Conservation (phyloP, 139 green algal species). For the Chlorella vulgaris region DNA sequence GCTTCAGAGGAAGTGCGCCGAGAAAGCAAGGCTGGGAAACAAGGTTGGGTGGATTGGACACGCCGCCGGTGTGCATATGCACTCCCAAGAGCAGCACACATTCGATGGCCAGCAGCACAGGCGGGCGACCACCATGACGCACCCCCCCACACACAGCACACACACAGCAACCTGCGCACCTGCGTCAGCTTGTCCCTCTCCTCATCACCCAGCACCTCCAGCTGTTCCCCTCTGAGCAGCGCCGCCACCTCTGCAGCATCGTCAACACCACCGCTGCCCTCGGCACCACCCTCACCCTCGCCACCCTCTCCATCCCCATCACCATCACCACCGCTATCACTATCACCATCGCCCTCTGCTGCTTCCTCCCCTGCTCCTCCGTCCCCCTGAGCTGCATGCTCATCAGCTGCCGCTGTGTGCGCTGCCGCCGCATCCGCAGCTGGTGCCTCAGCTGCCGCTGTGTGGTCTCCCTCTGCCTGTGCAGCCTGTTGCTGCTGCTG, state of each 20-base stretch:
- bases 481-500: constrained; percentile 17
- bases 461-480: neutral
- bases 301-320: neutral
- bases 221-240: constrained; percentile 57
- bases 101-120: neutral
- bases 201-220: constrained; percentile 33
- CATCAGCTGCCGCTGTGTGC: no score
- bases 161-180: neutral
- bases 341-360: neutral
- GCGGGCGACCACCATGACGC: neutral
- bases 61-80: no score
- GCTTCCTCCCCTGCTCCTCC: no score
- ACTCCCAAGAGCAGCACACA: no score
- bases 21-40: no score
- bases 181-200: constrained; percentile 33
- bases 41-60: no score
- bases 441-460: no score
- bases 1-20: no score
- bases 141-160: neutral
- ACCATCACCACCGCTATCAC: neutral
- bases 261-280: neutral
- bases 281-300: neutral
- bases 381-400: no score
- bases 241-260: constrained; percentile 50
- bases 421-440: constrained; percentile 19